phyloP scores from a whole-genome alignment of 2,329 filamentous ascomycete species.

The Herpotrichia juniperi region DNA sequence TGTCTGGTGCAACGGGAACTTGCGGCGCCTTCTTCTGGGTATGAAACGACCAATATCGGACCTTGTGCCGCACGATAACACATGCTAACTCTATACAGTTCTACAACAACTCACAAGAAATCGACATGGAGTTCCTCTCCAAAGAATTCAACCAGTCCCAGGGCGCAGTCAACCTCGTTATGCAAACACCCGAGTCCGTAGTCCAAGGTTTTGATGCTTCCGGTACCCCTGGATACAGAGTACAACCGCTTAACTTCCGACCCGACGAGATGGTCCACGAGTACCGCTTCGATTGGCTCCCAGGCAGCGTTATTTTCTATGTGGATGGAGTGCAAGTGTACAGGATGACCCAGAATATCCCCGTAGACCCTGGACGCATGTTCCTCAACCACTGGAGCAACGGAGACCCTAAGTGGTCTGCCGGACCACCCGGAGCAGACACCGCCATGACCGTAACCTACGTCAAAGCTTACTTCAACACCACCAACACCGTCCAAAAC shows the following conservation, averaged over 20 bases:
- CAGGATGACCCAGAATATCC: conserved; percentile 63
- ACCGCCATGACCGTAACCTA: conserved; percentile 70
- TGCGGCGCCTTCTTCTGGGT: conserved; percentile 85
- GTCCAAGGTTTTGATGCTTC: conserved; percentile 67
- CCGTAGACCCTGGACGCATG: conserved; percentile 67
- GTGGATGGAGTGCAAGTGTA: conserved; percentile 66
- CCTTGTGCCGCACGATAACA: neutral
- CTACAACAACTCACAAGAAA: conserved; percentile 78
- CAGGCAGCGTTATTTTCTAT: conserved; percentile 69
- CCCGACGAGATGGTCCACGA: conserved; percentile 73
- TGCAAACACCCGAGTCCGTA: conserved; percentile 69
- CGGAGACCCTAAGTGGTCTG: conserved; percentile 73
- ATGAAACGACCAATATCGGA: conserved; percentile 19
- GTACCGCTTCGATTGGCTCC: conserved; percentile 78
- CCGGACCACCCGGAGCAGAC: conserved; percentile 69
- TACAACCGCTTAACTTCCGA: conserved; percentile 68
- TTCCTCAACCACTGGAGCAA: conserved; percentile 81
- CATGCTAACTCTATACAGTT: conserved; percentile 58
- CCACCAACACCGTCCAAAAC: conserved; percentile 51
- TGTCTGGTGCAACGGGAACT: conserved; percentile 67
- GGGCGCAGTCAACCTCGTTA: conserved; percentile 74
- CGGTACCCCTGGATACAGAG: conserved; percentile 63
- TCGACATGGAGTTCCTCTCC: conserved; percentile 81
- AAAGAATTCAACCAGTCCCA: conserved; percentile 64
- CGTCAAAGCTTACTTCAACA: conserved; percentile 82